Evolutionary conservation across 768 basidiomycete genomes (phyloP).

Genomic region (Naganishia friedmannii): DNA sequence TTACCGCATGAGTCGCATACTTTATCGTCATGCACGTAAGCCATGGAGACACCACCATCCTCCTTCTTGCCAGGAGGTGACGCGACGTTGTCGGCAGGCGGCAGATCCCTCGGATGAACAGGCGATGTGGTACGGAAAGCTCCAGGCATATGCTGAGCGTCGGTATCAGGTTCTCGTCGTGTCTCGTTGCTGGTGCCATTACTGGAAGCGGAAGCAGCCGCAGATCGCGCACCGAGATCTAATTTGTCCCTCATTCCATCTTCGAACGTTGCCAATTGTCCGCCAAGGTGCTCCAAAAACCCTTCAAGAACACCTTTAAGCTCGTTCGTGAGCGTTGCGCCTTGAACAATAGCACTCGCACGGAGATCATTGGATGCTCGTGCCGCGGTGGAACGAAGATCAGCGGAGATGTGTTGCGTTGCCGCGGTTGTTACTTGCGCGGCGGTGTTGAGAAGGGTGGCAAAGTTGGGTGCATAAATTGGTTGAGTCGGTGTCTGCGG

Average conservation of each 20-base stretch:
- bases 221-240: slow-evolving; percentile 3
- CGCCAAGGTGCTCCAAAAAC: slow-evolving; percentile 46
- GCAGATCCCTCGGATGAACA: not conserved
- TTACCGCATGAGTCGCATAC: slow-evolving; percentile 28
- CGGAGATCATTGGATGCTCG: slow-evolving; percentile 15
- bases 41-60: not conserved
- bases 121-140: slow-evolving; percentile 34
- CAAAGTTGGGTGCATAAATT: not conserved
- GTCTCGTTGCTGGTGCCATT: slow-evolving; percentile 42
- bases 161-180: slow-evolving; percentile 37
- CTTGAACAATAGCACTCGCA: slow-evolving; percentile 7
- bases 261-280: slow-evolving; percentile 45
- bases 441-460: slow-evolving; percentile 6
- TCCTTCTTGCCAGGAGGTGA: too few species aligned
- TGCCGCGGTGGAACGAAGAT: slow-evolving; percentile 6
- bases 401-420: slow-evolving; percentile 1
- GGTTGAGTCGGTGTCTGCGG: not conserved
- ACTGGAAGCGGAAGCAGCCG: slow-evolving; percentile 37
- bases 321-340: slow-evolving; percentile 36
- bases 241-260: slow-evolving; percentile 38
- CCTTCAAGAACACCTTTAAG: slow-evolving; percentile 46
- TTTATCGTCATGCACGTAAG: slow-evolving; percentile 2
- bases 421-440: slow-evolving; percentile 10
- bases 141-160: slow-evolving; percentile 38
- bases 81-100: not conserved